These are phyloP conservation scores for Nemania diffusa DNA, from an alignment of 2,329 filamentous ascomycete genomes.

Conservation along the genomic window DNA sequence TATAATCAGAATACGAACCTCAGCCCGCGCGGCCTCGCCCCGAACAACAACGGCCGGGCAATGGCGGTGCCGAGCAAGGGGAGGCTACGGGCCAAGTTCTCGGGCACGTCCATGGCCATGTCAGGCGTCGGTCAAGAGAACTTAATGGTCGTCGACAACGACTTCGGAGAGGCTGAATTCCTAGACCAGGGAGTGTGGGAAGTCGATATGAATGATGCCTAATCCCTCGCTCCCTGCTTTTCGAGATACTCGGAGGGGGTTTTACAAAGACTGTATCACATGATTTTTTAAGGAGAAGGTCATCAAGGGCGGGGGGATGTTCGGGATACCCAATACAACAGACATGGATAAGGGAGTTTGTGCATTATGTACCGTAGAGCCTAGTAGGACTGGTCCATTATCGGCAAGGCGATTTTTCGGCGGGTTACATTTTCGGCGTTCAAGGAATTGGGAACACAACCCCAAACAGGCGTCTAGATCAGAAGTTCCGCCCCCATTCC, in stretches of 20 bases:
- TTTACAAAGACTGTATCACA: not conserved
- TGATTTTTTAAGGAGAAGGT: not conserved
- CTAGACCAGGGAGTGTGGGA: slow-evolving; percentile 58
- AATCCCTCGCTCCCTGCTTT: not conserved
- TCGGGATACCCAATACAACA: slow-evolving; percentile 20
- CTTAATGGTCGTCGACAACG: slow-evolving; percentile 53
- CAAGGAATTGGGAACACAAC: not conserved
- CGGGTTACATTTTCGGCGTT: slow-evolving; percentile 20
- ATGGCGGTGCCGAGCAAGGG: slow-evolving; percentile 60
- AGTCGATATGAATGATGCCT: slow-evolving; percentile 56
- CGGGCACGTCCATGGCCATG: slow-evolving; percentile 37
- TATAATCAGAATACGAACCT: slow-evolving; percentile 52
- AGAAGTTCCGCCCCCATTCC: not conserved
- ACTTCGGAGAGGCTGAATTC: slow-evolving; percentile 78
- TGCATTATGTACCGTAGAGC: not conserved
- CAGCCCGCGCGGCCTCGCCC: slow-evolving; percentile 53
- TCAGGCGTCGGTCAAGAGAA: slow-evolving; percentile 59
- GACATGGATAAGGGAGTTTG: slow-evolving; percentile 19
- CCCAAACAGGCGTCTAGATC: not conserved
- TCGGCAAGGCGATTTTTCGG: not conserved
- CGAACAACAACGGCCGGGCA: slow-evolving; percentile 54
- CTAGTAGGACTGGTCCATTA: not conserved
- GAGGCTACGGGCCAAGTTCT: slow-evolving; percentile 37
- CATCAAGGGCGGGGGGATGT: not conserved
- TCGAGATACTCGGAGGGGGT: not conserved